These are phyloP conservation scores for Cymbopogon citratus DNA, from an alignment of 176 grass and related monocot genomes.

Conservation along the genomic window DNA sequence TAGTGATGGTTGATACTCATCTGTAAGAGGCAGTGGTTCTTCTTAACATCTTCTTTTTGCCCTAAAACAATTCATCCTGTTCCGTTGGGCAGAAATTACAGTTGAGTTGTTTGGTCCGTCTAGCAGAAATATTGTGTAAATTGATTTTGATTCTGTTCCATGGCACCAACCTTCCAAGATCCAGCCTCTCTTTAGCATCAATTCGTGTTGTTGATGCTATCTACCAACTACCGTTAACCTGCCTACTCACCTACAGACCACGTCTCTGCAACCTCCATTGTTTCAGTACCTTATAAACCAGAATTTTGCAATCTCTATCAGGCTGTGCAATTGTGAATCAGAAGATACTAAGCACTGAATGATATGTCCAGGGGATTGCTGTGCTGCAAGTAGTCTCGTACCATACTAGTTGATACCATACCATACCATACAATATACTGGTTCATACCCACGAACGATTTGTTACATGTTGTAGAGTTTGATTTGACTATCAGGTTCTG, in stretches of 20 bases:
- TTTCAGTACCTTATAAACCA: slow-evolving; percentile 11
- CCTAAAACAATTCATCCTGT: background rate
- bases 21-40: background rate
- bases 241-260: background rate
- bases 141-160: background rate
- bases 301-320: no score
- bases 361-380: no score
- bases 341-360: no score
- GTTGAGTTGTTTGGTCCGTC: background rate
- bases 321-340: background rate
- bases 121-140: background rate
- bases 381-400: no score
- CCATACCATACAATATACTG: no score
- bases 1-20: background rate
- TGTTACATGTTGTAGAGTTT: no score
- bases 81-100: background rate
- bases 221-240: background rate
- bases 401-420: no score
- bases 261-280: background rate
- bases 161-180: slow-evolving; percentile 8
- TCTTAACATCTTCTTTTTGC: background rate
- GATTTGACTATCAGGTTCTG: no score
- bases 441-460: no score
- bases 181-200: background rate
- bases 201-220: background rate